Evolutionary conservation across 2,329 filamentous ascomycete species (phyloP), one percentile per base, ranked within the genome.

Genomic region (Ophiocordyceps polyrhachis-furcata): DNA sequence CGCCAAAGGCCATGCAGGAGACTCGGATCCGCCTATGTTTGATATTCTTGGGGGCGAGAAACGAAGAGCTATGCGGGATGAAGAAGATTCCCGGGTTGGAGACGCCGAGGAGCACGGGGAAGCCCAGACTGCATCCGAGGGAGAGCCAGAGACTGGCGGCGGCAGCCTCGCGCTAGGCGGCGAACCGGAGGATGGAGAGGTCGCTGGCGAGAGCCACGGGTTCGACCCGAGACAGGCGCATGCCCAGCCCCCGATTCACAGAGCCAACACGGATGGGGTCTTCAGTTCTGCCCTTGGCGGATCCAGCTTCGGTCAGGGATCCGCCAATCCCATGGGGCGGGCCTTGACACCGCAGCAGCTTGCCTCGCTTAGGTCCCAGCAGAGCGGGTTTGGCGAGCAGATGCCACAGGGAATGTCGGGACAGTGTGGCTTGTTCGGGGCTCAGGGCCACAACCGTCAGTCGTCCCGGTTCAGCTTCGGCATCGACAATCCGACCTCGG

Each of bases 401-500:
- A 69, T 80, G 56, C 69, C 77, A 48, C 65, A 71, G 48, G 71
- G 73, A 46, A 71, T 77, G 35, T 65, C 74, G 45, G 69, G 69
- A 28, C 62, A 60, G 45, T 52, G 47, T 46, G 55, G 50, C 44
- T 50, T 71, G 53, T 75, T 74, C 56, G 68, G 80, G 60, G 66
- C 68, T 58, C 64, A 77, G 52, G 78, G 76, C 53, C 87, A 95
- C 60, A 79, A 74, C 47, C 79, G 88, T 49, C 86, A 94, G 59
- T 79, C 83, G 11, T 94, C 88, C 3, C 74, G 88, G 45, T 95
- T 87, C 60, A 88, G 77, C 55, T 95, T 95, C 58, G 80, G 80
- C 50, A 89, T 84, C 55, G 87, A 94, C 42, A 71, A 70, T 48
- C 70, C 74, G 5, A 56, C 52, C 37, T 56, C 62, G 23, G 48